Base-by-base conservation (phyloP, 2,329 filamentous ascomycete genomes). In the Epichloe brachyelytri region DNA sequence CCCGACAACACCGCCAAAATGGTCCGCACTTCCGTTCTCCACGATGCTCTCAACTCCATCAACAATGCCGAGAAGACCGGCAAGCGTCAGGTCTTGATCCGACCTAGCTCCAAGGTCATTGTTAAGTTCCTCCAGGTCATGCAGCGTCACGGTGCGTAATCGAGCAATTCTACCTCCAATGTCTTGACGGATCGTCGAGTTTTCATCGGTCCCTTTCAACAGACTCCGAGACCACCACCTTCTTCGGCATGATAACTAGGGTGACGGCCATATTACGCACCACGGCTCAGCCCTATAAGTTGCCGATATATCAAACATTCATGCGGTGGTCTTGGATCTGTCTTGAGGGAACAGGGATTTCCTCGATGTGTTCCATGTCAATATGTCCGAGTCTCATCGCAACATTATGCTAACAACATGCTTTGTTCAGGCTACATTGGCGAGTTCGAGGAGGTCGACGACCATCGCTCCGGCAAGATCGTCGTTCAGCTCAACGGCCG, bases 21-120 rank as follows among this genome's bases (percentile, higher is more conserved):
- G 91, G 90, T 96, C 77, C 89, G 88, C 80, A 97, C 93, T 69
- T 95, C 89, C 73, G 93, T 97, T 70, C 90, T 98, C 76, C 94
- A 97, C 83, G 93, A 98, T 85, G 89, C 88, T 72, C 86, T 96
- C 69, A 95, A 95, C 75, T 80, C 83, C 80, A 97, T 98, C 86
- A 98, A 98, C 89, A 98, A 98, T 76, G 93, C 93, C 81, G 94
- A 98, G 84, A 97, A 98, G 86, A 80, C 87, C 66, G 93, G 93
- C 79, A 97, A 97, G 86, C 90, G 93, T 71, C 93, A 98, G 80
- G 93, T 97, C 71, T 70, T 98, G 73, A 96, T 98, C 82, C 85
- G 90, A 68, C 93, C 94, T 65, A 86, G 82, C 74, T 97, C 93
- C 75, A 98, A 98, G 87, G 93, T 98, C 80, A 98, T 98, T 68